These are phyloP conservation scores for Suillus hirtellus DNA, from an alignment of 768 basidiomycete species.

Conservation along the genomic window DNA sequence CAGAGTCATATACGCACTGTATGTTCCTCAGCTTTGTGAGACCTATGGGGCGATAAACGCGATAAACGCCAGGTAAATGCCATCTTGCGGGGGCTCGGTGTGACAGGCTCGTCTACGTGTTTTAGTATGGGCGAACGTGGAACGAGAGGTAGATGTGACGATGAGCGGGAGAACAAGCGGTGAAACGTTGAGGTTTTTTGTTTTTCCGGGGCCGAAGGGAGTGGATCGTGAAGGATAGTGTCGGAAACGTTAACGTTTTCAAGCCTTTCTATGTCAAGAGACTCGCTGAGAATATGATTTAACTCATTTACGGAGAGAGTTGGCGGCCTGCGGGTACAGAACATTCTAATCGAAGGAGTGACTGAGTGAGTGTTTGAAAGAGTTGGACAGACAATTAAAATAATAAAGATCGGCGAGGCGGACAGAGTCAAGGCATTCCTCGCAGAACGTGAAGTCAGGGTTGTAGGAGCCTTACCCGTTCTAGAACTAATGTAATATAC, in stretches of 20 bases:
- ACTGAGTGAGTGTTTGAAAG: neutral
- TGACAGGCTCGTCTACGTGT: constrained; percentile 14
- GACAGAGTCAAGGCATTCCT: neutral
- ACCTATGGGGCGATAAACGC: constrained; percentile 24
- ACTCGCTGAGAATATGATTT: constrained; percentile 36
- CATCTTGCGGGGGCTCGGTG: constrained; percentile 27
- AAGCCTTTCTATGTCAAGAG: constrained; percentile 24
- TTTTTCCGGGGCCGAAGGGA: constrained; percentile 23
- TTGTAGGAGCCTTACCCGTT: constrained; percentile 3
- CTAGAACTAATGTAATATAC: neutral
- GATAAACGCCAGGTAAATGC: constrained; percentile 31
- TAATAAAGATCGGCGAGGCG: neutral
- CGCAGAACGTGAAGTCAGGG: neutral
- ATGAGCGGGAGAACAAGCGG: constrained; percentile 32
- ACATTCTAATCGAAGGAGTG: constrained; percentile 3
- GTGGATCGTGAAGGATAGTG: constrained; percentile 25
- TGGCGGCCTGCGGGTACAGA: constrained; percentile 8
- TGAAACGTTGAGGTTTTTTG: constrained; percentile 27
- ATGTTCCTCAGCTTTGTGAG: constrained; percentile 16
- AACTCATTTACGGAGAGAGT: constrained; percentile 34
- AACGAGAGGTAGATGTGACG: constrained; percentile 14
- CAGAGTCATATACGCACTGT: constrained; percentile 15
- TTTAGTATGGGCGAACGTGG: constrained; percentile 12
- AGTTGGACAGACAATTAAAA: constrained; percentile 4
- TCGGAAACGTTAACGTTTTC: constrained; percentile 15